Conservation (phyloP, 306 rosid species). For the Acacia melanoxylon region DNA sequence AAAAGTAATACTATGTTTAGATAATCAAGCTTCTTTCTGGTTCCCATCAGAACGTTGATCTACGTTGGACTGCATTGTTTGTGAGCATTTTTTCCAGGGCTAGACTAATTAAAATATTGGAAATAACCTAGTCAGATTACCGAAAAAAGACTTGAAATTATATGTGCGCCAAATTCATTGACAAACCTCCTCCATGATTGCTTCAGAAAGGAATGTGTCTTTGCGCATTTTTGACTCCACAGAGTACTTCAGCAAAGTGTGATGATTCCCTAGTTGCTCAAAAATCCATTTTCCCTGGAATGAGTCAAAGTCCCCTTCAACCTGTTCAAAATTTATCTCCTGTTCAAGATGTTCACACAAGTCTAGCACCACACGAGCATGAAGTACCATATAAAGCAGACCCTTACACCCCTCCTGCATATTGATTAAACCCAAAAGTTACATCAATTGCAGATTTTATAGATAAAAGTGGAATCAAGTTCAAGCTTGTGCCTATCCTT, state of each 20-base stretch:
- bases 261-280: constrained; percentile 97
- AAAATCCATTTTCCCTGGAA: constrained; percentile 86
- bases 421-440: constrained; percentile 11
- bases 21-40: not conserved
- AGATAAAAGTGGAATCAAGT: not conserved
- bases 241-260: constrained; percentile 80
- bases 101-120: not conserved
- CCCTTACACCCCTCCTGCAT: constrained; percentile 98
- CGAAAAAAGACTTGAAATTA: not conserved
- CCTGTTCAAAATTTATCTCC: constrained; percentile 90
- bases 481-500: constrained; percentile 10
- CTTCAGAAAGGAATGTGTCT: constrained; percentile 94
- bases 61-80: not conserved
- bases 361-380: constrained; percentile 96
- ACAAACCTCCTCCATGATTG: constrained; percentile 87
- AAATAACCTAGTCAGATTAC: constrained; percentile 4
- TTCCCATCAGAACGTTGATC: not conserved
- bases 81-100: not conserved
- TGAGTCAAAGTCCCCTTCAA: constrained; percentile 94
- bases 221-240: constrained; percentile 95
- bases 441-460: constrained; percentile 7
- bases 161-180: constrained; percentile 13
- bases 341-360: constrained; percentile 77
- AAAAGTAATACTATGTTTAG: not conserved
- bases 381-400: constrained; percentile 95